Evolutionary conservation across 2,329 filamentous ascomycete genomes (phyloP).

Genomic region (Westerdykella aurantiaca): DNA sequence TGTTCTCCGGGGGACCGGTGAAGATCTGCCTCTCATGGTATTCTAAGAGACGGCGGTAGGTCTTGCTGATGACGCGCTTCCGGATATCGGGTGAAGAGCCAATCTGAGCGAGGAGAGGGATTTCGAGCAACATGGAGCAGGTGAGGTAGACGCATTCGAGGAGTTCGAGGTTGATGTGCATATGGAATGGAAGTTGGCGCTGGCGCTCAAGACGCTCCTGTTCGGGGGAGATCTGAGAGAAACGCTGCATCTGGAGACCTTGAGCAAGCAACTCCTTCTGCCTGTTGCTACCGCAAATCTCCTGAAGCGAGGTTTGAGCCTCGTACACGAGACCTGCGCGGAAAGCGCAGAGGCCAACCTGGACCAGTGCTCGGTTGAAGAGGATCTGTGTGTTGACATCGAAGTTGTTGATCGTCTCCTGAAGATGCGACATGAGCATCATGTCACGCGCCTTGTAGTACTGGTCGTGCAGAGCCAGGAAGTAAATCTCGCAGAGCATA

Average conservation of each 20-base stretch:
- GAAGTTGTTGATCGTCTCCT: constrained; percentile 94
- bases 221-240: constrained; percentile 91
- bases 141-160: constrained; percentile 98
- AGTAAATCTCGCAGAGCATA: constrained; percentile 98
- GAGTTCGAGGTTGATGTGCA: constrained; percentile 99
- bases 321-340: constrained; percentile 94
- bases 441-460: constrained; percentile 98
- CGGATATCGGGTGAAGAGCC: constrained; percentile 94
- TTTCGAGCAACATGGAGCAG: constrained; percentile 98
- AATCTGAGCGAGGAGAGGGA: constrained; percentile 91
- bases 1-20: constrained; percentile 97
- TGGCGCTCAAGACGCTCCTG: constrained; percentile 97
- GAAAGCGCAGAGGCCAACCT: constrained; percentile 98
- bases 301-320: constrained; percentile 93
- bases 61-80: constrained; percentile 98
- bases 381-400: constrained; percentile 96
- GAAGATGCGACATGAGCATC: constrained; percentile 99
- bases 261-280: constrained; percentile 98
- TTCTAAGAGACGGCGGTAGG: constrained; percentile 97
- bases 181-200: constrained; percentile 97
- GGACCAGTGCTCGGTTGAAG: constrained; percentile 95
- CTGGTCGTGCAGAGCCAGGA: constrained; percentile 92
- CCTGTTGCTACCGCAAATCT: constrained; percentile 94
- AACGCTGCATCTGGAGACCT: constrained; percentile 97
- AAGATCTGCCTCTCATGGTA: constrained; percentile 99